Evolutionary conservation across 345 rosid genomes (phyloP).

Genomic region (Dipteronia dyeriana): DNA sequence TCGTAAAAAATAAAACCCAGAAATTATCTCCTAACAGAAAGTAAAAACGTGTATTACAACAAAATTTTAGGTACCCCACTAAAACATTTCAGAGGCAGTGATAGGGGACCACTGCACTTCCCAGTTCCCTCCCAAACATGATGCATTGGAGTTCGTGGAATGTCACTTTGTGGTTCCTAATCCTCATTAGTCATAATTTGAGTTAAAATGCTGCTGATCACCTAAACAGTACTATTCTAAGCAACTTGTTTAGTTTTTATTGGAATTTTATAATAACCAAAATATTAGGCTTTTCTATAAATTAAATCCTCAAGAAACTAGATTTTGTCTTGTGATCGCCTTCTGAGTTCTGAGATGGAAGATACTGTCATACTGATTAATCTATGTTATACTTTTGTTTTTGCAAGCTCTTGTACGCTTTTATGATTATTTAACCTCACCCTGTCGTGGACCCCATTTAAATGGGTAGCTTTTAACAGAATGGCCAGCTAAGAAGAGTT

Average conservation of each 20-base stretch:
- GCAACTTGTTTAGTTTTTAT: no score
- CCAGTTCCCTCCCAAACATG: neutral
- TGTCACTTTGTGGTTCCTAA: neutral
- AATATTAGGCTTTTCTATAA: no score
- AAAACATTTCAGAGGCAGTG: neutral
- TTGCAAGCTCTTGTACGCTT: neutral
- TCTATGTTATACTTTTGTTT: neutral
- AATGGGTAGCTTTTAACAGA: conserved; percentile 12
- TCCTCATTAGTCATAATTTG: neutral
- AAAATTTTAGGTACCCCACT: neutral
- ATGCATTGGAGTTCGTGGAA: conserved; percentile 8
- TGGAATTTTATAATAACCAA: no score
- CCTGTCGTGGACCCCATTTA: conserved; percentile 21
- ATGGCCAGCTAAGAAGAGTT: conserved; percentile 13
- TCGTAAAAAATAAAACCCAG: neutral
- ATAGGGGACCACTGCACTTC: conserved; percentile 18
- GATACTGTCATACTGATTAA: neutral
- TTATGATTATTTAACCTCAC: conserved; percentile 22
- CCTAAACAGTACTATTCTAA: no score
- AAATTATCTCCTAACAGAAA: neutral
- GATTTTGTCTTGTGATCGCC: neutral
- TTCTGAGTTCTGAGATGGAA: conserved; percentile 6
- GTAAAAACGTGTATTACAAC: neutral
- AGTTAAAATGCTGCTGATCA: neutral
- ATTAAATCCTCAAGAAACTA: no score